Conservation (phyloP, 768 basidiomycete species). For the Daedalea quercina region DNA sequence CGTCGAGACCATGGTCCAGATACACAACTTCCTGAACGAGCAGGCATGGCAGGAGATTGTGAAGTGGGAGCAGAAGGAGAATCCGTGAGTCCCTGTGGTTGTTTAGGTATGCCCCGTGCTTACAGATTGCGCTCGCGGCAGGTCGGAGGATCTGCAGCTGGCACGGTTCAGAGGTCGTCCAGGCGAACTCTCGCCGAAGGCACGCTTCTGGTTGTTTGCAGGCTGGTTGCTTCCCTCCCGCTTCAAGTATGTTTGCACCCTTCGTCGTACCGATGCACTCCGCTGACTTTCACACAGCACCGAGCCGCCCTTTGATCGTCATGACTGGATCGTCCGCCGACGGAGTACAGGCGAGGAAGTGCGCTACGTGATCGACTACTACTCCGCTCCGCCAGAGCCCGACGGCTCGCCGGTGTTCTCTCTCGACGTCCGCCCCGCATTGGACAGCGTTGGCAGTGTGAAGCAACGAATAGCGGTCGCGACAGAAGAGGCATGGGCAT, state of each 20-base stretch:
- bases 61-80: conserved; percentile 77
- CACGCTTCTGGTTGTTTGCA: conserved; percentile 77
- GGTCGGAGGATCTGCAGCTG: conserved; percentile 65
- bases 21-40: conserved; percentile 98
- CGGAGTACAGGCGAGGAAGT: conserved; percentile 74
- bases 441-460: conserved; percentile 78
- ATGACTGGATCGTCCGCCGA: conserved; percentile 94
- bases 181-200: conserved; percentile 92
- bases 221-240: conserved; percentile 85
- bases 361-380: conserved; percentile 98
- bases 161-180: conserved; percentile 86
- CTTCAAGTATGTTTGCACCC: conserved; percentile 62
- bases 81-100: conserved; percentile 40
- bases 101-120: not conserved
- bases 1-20: conserved; percentile 94
- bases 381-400: conserved; percentile 82
- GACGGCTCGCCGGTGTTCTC: conserved; percentile 94
- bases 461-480: conserved; percentile 60
- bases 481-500: conserved; percentile 62
- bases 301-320: conserved; percentile 88
- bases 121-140: conserved; percentile 22
- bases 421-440: conserved; percentile 90
- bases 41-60: conserved; percentile 92
- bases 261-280: not conserved
- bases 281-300: conserved; percentile 39